Evolutionary conservation across 805 yeast genomes (phyloP).

Genomic region (Vanderwaltozyma polyspora): DNA sequence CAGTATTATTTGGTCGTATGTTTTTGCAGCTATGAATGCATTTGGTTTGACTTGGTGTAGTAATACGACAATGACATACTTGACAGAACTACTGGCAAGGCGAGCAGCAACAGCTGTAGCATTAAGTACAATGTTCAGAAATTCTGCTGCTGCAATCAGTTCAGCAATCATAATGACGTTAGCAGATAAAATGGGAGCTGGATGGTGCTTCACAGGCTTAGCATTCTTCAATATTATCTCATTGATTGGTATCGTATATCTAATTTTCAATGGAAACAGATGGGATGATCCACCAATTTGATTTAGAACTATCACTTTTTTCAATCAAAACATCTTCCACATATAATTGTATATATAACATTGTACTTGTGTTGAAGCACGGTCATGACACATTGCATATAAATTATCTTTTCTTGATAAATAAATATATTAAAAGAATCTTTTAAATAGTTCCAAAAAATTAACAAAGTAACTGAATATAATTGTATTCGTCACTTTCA

Average conservation of each 20-base stretch:
- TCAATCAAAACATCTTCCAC: background rate
- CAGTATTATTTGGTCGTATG: constrained; percentile 31
- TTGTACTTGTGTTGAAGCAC: no score
- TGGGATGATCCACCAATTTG: constrained; percentile 27
- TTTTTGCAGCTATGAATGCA: constrained; percentile 36
- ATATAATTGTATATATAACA: no score
- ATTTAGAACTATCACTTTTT: background rate
- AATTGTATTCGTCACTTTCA: no score
- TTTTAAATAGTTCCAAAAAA: no score
- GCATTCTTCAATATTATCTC: constrained; percentile 28
- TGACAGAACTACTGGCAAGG: constrained; percentile 38
- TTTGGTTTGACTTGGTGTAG: constrained; percentile 49
- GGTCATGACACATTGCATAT: no score
- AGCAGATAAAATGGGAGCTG: constrained; percentile 32
- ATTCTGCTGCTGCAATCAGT: constrained; percentile 43
- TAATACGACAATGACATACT: constrained; percentile 41
- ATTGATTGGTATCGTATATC: constrained; percentile 11
- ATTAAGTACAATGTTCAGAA: constrained; percentile 41
- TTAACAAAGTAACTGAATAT: no score
- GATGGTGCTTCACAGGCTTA: constrained; percentile 47
- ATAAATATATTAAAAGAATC: no score
- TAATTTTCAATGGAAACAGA: constrained; percentile 12
- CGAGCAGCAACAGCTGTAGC: constrained; percentile 47
- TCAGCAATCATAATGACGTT: constrained; percentile 34
- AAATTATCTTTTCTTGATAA: no score